Evolutionary conservation across 495 filamentous ascomycete species (phyloP), one percentile per base, ranked within the genome.

Genomic region (Aspergillus cavernicola): DNA sequence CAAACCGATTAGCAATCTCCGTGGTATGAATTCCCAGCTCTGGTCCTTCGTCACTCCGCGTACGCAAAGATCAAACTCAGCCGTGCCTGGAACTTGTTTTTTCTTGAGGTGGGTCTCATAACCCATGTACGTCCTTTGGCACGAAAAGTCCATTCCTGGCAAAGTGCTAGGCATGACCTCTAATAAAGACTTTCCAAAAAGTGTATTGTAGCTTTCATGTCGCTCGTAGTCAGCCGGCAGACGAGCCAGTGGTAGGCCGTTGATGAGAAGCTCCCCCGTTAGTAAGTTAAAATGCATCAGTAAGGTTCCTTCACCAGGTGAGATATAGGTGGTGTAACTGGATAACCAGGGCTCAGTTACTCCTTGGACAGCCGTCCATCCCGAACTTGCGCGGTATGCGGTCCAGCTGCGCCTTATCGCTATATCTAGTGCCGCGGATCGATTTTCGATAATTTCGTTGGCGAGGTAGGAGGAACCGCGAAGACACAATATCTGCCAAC

Each of bases 251-350:
- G 80, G 82, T 1, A 61, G 55, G 1, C 80, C 80, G 51, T 85
- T 70, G 12, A 86, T 70, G 18, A 86, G 73, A 2, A 87, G 69
- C 28, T 74, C 65, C 0, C 81, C 81, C 2, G 69, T 78, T 16
- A 86, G 59, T 4, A 83, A 33, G 57, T 85, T 82, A 57, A 70
- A 81, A 19, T 78, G 70, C 3, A 85, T 68, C 1, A 18, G 13
- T 6, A 67, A 45, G 2, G 32, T 7, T 6, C 28, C 42, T 48
- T 37, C 35, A 8, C n/a, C n/a, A n/a, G n/a, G n/a, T n/a, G n/a
- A n/a, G n/a, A n/a, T n/a, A n/a, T n/a, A n/a, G n/a, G n/a, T n/a
- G n/a, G n/a, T n/a, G n/a, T n/a, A n/a, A n/a, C n/a, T n/a, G n/a
- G n/a, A n/a, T n/a, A n/a, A n/a, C n/a, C n/a, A n/a, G n/a, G n/a